Base-by-base conservation (phyloP, 768 basidiomycete species). In the Xerocomus brunneocitrinus region DNA sequence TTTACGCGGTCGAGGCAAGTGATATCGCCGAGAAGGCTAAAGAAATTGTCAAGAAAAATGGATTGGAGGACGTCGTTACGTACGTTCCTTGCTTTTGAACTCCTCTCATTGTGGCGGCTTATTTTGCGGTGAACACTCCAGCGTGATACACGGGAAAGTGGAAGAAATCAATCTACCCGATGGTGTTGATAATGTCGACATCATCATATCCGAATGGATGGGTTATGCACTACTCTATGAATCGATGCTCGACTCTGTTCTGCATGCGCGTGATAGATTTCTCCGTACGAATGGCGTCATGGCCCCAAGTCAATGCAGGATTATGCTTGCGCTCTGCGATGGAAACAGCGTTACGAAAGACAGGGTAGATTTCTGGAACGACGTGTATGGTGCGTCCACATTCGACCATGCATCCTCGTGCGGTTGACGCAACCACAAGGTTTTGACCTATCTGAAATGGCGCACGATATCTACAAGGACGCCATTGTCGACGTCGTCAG, bases 161-260 rank as follows among this genome's bases (percentile, higher is more conserved):
- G 95, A 99, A 71, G 84, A 94, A 22, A 86, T 98, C 53, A 68
- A 60, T 7, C 74, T 98, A 1, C 92, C 91, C 2, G 84, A 85
- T 47, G 81, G 72, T 49, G 73, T 87, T 46, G 74, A 79, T 9
- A 76, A 90, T 49, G 95, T 98, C 24, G 95, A 99, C 67, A 81
- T 99, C 54, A 94, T 99, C 68, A 76, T 98, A 47, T 95, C 92
- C 4, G 95, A 99, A 70, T 98, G 95, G 95, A 98, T 98, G 95
- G 93, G 85, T 14, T 92, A 91, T 63, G 87, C 85, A 1, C 74
- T 92, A 24, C 79, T 98, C 22, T 98, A 98, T 69, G 95, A 99
- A 71, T 91, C 89, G 40, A 98, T 99, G 95, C 80, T 98, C 32
- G 95, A 98, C 69, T 95, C 94, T 2, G 95, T 99, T 16, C 74